A percentile compares a stretch with the other conserved stretches of the same genome.
These are phyloP conservation scores for Ilyonectria sp. DNA, from an alignment of 2,329 filamentous ascomycete genomes.

Conservation along the genomic window DNA sequence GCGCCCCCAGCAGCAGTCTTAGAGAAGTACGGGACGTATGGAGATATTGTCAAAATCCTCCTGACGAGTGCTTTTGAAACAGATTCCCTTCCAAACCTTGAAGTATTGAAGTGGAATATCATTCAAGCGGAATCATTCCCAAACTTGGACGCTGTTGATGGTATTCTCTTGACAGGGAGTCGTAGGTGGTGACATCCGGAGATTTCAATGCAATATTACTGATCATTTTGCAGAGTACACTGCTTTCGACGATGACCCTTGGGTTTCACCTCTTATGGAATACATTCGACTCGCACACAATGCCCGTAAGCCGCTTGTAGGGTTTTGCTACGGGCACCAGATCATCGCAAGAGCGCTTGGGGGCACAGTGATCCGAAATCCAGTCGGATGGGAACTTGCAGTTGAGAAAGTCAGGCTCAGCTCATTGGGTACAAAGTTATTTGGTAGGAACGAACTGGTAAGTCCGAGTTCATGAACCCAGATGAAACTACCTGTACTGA, in stretches of 20 bases:
- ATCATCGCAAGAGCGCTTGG: conserved; percentile 38
- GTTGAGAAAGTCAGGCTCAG: conserved; percentile 23
- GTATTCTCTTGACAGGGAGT: conserved; percentile 32
- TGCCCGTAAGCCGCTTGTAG: conserved; percentile 29
- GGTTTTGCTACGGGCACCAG: conserved; percentile 39
- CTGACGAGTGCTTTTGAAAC: conserved; percentile 19
- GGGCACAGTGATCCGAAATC: conserved; percentile 25
- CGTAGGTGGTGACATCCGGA: conserved; percentile 15
- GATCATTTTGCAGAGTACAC: conserved; percentile 20
- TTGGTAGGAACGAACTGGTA: conserved; percentile 26
- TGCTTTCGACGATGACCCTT: conserved; percentile 26
- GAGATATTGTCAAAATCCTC: conserved; percentile 28
- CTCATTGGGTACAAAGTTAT: conserved; percentile 14
- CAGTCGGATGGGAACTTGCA: conserved; percentile 31
- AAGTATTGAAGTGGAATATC: conserved; percentile 20
- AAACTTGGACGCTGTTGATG: conserved; percentile 25
- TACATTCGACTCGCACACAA: conserved; percentile 25
- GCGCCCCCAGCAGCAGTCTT: conserved; percentile 23
- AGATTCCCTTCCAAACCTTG: not conserved
- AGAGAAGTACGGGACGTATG: conserved; percentile 32
- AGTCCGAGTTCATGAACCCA: not conserved
- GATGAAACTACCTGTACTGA: not conserved
- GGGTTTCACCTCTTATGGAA: conserved; percentile 23
- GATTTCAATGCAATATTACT: not conserved
- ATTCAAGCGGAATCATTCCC: conserved; percentile 20